Conservation (phyloP, 163 green algal genomes). For the Scenedesmus sp. region DNA sequence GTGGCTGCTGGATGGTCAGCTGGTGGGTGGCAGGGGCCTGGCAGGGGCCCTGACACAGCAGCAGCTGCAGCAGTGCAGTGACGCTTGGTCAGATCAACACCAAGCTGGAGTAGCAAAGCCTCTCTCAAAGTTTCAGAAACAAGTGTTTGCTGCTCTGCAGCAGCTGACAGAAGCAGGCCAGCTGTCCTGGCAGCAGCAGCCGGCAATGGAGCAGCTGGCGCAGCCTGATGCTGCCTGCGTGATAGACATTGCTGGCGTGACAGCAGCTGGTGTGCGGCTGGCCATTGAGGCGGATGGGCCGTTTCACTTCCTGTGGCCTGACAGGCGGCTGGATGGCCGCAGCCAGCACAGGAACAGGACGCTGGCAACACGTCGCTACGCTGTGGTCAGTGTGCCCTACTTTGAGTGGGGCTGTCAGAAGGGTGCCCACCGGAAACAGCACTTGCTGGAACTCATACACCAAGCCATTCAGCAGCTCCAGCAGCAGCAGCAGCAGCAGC, state of each 20-base stretch:
- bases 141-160: slow-evolving; percentile 8
- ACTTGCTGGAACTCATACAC: background rate
- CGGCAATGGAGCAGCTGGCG: background rate
- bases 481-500: background rate
- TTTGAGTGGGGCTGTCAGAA: background rate
- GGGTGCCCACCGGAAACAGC: background rate
- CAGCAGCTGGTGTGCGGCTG: background rate
- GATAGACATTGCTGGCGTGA: slow-evolving; percentile 17
- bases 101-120: background rate
- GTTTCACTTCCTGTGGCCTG: slow-evolving; percentile 8
- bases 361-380: background rate
- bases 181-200: background rate
- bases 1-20: slow-evolving; percentile 31
- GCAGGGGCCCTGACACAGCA: background rate
- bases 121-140: background rate
- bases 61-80: slow-evolving; percentile 33
- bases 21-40: background rate
- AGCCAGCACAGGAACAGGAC: background rate
- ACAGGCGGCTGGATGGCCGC: background rate
- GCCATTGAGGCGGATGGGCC: slow-evolving; percentile 36
- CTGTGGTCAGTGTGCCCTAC: background rate
- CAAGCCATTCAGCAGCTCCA: background rate
- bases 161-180: background rate
- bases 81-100: background rate
- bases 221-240: background rate